These are phyloP conservation scores for Lipomyces starkeyi DNA, from an alignment of 805 yeast species.

Conservation along the genomic window DNA sequence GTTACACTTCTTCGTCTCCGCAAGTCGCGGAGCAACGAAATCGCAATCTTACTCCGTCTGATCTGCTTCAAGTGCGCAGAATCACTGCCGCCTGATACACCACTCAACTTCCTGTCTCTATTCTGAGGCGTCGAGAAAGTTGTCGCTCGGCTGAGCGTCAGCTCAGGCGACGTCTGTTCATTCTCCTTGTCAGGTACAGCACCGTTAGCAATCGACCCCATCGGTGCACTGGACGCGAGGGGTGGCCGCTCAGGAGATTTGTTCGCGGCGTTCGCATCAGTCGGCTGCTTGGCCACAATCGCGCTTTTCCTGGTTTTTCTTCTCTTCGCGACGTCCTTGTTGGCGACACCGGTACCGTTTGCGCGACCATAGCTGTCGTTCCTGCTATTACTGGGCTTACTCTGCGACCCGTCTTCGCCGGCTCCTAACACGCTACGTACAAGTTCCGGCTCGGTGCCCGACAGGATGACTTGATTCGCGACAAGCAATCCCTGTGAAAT, in stretches of 20 bases:
- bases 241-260: slow-evolving; percentile 7
- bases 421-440: slow-evolving; percentile 12
- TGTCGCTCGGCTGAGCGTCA: not conserved
- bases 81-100: slow-evolving; percentile 4
- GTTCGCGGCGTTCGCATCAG: not conserved
- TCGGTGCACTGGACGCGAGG: slow-evolving; percentile 18
- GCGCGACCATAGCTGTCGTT: slow-evolving; percentile 3
- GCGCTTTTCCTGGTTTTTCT: slow-evolving; percentile 30
- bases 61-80: slow-evolving; percentile 3
- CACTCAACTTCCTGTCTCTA: not conserved
- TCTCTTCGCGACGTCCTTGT: slow-evolving; percentile 21
- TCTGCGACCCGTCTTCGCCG: slow-evolving; percentile 9
- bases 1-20: slow-evolving; percentile 26
- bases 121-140: not conserved
- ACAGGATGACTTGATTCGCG: slow-evolving; percentile 21
- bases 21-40: slow-evolving; percentile 31
- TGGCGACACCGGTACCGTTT: slow-evolving; percentile 7
- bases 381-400: not conserved
- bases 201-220: slow-evolving; percentile 18
- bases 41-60: slow-evolving; percentile 25
- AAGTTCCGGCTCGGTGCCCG: slow-evolving; percentile 24
- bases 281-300: slow-evolving; percentile 27
- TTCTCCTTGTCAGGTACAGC: not conserved
- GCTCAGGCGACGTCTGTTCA: not conserved
- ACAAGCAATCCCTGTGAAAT: slow-evolving; percentile 31